Conservation (phyloP, 169 alveolate genomes). For the Fabrea salina region DNA sequence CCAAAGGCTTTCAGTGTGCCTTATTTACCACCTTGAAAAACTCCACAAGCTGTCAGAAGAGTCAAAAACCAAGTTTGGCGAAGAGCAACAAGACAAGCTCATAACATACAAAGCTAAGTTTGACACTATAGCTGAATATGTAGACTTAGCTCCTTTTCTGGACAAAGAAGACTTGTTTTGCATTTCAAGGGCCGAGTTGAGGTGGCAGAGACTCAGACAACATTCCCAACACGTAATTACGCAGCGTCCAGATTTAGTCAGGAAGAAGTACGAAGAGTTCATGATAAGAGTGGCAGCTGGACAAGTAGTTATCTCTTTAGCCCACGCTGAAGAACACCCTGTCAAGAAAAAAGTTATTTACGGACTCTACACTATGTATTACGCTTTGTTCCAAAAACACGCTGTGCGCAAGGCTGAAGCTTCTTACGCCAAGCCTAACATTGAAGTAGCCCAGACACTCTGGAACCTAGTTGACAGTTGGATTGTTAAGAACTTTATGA, state of each 20-base stretch:
- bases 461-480: conserved; percentile 27
- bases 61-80: not conserved
- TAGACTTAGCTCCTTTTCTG: not conserved
- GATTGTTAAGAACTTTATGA: not conserved
- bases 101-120: not conserved
- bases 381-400: not conserved
- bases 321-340: not conserved
- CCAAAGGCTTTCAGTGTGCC: not conserved
- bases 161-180: not conserved
- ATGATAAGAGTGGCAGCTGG: not conserved
- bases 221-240: not conserved
- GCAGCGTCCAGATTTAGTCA: not conserved
- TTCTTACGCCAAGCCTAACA: conserved; percentile 4
- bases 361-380: conserved; percentile 1
- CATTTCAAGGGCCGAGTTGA: not conserved
- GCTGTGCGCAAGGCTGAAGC: not conserved
- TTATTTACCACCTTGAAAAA: not conserved
- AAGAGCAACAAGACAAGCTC: not conserved
- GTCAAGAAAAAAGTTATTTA: not conserved
- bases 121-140: not conserved
- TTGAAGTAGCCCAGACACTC: not conserved
- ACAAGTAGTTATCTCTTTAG: conserved; percentile 1
- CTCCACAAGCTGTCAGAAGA: not conserved
- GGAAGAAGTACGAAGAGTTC: not conserved
- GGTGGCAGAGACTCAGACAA: conserved; percentile 11